Base-by-base conservation (phyloP, 371 early-diverging fungal genomes). In the Mucor irregularis region DNA sequence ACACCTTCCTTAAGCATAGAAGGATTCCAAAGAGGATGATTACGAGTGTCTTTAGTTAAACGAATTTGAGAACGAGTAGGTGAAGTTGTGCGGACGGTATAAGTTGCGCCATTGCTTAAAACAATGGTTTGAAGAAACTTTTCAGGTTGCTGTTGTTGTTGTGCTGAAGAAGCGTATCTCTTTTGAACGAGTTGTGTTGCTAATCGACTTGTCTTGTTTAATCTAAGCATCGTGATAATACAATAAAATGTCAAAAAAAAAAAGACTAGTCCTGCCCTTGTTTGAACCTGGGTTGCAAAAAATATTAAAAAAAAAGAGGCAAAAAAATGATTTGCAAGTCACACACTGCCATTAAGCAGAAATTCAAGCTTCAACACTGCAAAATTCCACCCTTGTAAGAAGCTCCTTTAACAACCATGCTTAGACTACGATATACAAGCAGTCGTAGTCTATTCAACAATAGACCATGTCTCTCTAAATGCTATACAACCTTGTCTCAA, bases 1-100 rank as follows among this genome's bases (percentile, higher is more conserved):
- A 81, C 60, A 31, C 77, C 76, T 39, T 78, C 71, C 57, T 71
- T 69, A 19, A 71, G 53, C 72, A 75, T 69, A 49, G 83, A 59
- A 5, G 95, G 94, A 69, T 95, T 96, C 97, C 97, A 97, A 26
- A 97, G 81, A 26, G 90, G 87, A 55, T 96, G 94, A 69, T 94
- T 95, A 38, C 95, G 80, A 19, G 92, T 90, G 63, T 97, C 97
- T 65, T 92, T 93, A 31, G 93, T 89, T 26, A 97, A 79, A 50
- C 90, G 88, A 49, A 95, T 79, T 56, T 89, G 77, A 30, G 86
- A 58, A 62, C 90, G 84, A 34, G 56, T 58, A 4, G 97, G 97
- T 6, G 96, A 93, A 5, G 94, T 92, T 4, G 93, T 86, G 35
- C 90, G 82, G 16, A 94, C 71, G 16, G 81, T 85, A 73, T 90